phyloP scores from a whole-genome alignment of 441 rosid genomes.

The Gossypium gossypioides region DNA sequence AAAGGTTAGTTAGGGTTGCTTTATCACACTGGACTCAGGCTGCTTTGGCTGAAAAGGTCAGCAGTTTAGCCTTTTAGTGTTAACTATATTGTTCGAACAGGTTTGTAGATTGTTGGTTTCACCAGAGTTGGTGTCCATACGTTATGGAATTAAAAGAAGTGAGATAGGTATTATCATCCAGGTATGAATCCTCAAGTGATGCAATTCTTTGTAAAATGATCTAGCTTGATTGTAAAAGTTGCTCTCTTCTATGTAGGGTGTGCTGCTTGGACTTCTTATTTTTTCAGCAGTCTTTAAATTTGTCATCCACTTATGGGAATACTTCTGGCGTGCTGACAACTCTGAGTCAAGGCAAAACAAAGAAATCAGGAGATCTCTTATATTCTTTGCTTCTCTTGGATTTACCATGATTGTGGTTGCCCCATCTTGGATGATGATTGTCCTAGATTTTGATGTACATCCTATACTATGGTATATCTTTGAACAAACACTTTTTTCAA shows the following conservation, averaged over 20 bases:
- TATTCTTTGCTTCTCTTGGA: slow-evolving; percentile 52
- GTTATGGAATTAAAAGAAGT: slow-evolving; percentile 51
- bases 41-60: slow-evolving; percentile 15
- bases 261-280: slow-evolving; percentile 69
- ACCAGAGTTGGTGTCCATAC: slow-evolving; percentile 33
- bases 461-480: slow-evolving; percentile 59
- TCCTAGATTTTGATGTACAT: slow-evolving; percentile 62
- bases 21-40: slow-evolving; percentile 11
- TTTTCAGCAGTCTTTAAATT: slow-evolving; percentile 52
- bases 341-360: slow-evolving; percentile 26
- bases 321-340: slow-evolving; percentile 13
- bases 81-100: slow-evolving; percentile 33
- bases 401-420: slow-evolving; percentile 33
- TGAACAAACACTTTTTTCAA: not conserved
- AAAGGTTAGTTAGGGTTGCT: slow-evolving; percentile 51
- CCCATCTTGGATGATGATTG: slow-evolving; percentile 84
- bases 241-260: slow-evolving; percentile 43
- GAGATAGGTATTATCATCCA: slow-evolving; percentile 72
- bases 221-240: slow-evolving; percentile 16
- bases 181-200: slow-evolving; percentile 28
- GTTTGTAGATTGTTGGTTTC: slow-evolving; percentile 34
- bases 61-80: slow-evolving; percentile 15
- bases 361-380: slow-evolving; percentile 39
- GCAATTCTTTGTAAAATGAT: slow-evolving; percentile 12
- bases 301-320: slow-evolving; percentile 29